Evolutionary conservation across 192 early-diverging fungal genomes (phyloP), one percentile per base, ranked within the genome.

Genomic region (Rhizophagus sp.): DNA sequence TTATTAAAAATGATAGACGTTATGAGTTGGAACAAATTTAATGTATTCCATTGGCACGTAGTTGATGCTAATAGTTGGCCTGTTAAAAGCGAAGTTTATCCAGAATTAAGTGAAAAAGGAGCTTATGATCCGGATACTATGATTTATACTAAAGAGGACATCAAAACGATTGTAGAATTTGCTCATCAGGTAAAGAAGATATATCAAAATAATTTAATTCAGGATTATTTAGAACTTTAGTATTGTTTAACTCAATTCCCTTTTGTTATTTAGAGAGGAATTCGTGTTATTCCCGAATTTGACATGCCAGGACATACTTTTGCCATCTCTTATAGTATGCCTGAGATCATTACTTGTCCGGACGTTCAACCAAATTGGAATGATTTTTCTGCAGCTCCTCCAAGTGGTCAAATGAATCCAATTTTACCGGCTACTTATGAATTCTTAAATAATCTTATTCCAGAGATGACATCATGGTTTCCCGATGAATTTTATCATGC

Each of bases 281-380:
- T 97, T 67, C 90, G 97, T n/a, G 84, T 98, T 24, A 93, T 97
- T 75, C 96, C 96, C 3, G 97, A 98, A 82, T 89, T 97, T 73
- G 96, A 98, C 82, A 94, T 97, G 90, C 96, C 96, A 4, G 96
- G 93, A 0, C 96, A 97, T 80, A 92, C 90, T n/a, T 83, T 81
- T 80, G 87, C 82, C 61, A 73, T 79, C 8, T 72, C 64, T 57
- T 44, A 41, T 50, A 80, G 78, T 79, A 49, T 75, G 15, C 78
- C 82, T 12, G 78, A 82, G 47, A 75, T 82, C 50, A 88, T 88
- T 67, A 83, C 84, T 67, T 93, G 89, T 70, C 73, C 84, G 73
- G 90, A 90, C 79, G 84, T 83, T 50, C 89, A 90, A 75, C 91
- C 91, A 0, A 79, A 78, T 81, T 93, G 81, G 69, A 80, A 82